Evolutionary conservation across 352 stramenopile species (phyloP).

Genomic region (Globisporangium paroecandrum): DNA sequence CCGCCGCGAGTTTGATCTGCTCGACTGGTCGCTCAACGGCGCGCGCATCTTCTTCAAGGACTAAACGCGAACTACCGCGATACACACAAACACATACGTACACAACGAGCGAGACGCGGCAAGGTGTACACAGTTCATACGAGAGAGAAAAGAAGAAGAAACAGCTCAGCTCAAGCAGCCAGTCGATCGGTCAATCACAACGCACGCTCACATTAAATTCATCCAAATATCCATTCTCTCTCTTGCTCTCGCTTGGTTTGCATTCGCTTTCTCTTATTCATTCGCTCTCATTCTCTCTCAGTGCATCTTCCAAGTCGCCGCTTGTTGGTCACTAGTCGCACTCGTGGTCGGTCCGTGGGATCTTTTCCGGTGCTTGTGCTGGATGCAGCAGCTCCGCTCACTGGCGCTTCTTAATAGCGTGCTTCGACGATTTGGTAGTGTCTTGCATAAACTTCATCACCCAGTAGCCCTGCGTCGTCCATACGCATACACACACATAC

Average conservation of each 20-base stretch:
- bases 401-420: constrained; percentile 58
- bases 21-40: constrained; percentile 90
- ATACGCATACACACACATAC: not conserved
- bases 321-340: not conserved
- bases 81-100: no score
- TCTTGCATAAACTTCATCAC: constrained; percentile 59
- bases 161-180: not conserved
- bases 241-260: constrained; percentile 1
- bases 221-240: constrained; percentile 10
- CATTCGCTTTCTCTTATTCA: not conserved
- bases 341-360: not conserved
- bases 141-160: not conserved
- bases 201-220: constrained; percentile 7
- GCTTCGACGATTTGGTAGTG: constrained; percentile 32
- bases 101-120: not conserved
- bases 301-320: not conserved
- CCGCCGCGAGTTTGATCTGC: constrained; percentile 85
- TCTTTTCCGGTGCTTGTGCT: not conserved
- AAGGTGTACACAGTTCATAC: not conserved
- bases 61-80: constrained; percentile 21
- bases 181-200: not conserved
- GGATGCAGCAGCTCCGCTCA: constrained; percentile 19
- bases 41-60: constrained; percentile 93
- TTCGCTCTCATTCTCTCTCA: not conserved
- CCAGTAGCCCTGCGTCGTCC: constrained; percentile 47